Base-by-base conservation (phyloP, 2,329 filamentous ascomycete genomes). In the Stagonosporopsis rhizophila region DNA sequence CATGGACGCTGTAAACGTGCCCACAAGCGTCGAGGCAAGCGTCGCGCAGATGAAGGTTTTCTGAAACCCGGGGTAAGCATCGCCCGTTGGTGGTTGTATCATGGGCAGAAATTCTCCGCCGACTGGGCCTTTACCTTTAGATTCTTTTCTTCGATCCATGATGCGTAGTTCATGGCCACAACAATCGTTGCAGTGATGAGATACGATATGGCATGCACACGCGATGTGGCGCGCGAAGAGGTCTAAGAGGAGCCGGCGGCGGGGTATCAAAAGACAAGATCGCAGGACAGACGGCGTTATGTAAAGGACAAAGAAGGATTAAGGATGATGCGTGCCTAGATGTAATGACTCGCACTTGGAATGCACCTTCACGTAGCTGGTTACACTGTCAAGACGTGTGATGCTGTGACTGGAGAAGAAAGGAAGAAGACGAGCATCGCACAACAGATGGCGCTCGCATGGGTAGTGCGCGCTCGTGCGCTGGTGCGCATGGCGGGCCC, bases 41-140 rank as follows among this genome's bases (percentile, higher is more conserved):
- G 77, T 80, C 17, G 78, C 78, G 53, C 79, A 71, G 32, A 80
- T 79, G 70, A 79, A 80, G 20, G 75, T 77, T 77, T 79, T 78
- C 75, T 75, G 32, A 32, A 41, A 40, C 32, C 17, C 17, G 15
- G 23, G 41, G 51, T 38, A 39, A 30, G 52, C 38, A 20, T 56
- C 53, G 47, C 37, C 53, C n/a, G 53, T 56, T 12, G 53, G 47
- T 19, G 53, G 53, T 34, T 47, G 44, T 37, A 56, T 56, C 47
- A 47, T 56, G 11, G 53, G 47, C 53, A 56, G 53, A 39, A 56
- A 48, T 34, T 56, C 53, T 42, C 42, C 53, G 38, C 15, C 20
- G 17, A 28, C 14, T 35, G 37, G 46, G 28, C 27, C 34, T 42
- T 54, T 68, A 75, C 74, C 64, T 78, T 78, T 65, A 78, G 73